Conservation (phyloP, 257 asterid species). For the Capsicum baccatum region DNA sequence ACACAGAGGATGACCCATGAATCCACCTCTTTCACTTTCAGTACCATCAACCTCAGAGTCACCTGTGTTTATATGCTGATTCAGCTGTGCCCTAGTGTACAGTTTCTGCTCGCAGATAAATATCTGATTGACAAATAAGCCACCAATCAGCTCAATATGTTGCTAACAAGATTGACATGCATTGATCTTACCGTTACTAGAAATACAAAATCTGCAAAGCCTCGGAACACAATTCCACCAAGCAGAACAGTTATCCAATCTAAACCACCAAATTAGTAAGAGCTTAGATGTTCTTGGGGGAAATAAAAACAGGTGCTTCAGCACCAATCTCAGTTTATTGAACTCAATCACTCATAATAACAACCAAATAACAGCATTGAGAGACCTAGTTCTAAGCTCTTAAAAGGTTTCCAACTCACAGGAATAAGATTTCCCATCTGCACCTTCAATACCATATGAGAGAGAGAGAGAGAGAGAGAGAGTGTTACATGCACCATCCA, state of each 20-base stretch:
- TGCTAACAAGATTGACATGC: background rate
- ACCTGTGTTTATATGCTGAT: slow-evolving; percentile 78
- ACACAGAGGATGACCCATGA: slow-evolving; percentile 90
- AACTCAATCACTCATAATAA: background rate
- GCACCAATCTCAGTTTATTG: background rate
- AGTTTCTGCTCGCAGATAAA: slow-evolving; percentile 96
- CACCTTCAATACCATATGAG: background rate
- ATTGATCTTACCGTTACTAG: background rate
- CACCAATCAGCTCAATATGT: slow-evolving; percentile 35
- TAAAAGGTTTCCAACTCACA: background rate
- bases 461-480: background rate
- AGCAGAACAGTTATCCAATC: background rate
- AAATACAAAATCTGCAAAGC: background rate
- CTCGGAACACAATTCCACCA: background rate
- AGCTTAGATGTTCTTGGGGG: background rate
- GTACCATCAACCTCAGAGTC: slow-evolving; percentile 98
- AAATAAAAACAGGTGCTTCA: background rate
- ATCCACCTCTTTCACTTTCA: slow-evolving; percentile 98
- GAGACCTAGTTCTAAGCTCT: slow-evolving; percentile 3
- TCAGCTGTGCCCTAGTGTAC: slow-evolving; percentile 82
- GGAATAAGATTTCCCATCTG: background rate
- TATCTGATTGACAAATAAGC: slow-evolving; percentile 51
- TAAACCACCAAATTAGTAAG: background rate
- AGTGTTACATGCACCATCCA: background rate
- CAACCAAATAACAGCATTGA: background rate